Base-by-base conservation (phyloP, 2,329 filamentous ascomycete species). In the Aspergillus arachidicola region DNA sequence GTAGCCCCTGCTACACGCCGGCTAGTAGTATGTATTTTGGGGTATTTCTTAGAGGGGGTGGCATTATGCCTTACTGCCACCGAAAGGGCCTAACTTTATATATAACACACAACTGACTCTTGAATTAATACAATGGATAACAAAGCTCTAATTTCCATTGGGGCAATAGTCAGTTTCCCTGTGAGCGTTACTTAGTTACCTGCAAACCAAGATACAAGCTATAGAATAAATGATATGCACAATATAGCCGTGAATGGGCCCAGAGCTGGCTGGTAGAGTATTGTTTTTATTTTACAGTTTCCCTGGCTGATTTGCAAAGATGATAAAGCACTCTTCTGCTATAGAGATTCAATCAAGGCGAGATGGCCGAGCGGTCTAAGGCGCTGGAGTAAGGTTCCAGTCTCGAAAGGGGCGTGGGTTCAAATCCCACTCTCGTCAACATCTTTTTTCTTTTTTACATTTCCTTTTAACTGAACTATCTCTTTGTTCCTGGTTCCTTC, bases 381-480 rank as follows among this genome's bases (percentile, higher is more conserved):
- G 51, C 51, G 34, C 51, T 55, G 51, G 51, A 55, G 51, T 55
- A 55, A 55, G 51, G 51, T 55, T 55, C 51, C 51, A 55, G 51
- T 55, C 51, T 55, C 51, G 51, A 55, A 55, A 55, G 51, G 51
- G 51, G 51, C 51, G 51, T 55, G 51, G 51, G 51, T 55, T 55
- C 51, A 55, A 55, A 55, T 55, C 51, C 51, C 51, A 55, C 51
- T 55, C 51, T 55, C 51, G 51, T 55, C 51, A 55, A 26, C 51
- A 55, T 55, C 32, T 55, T 55, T 54, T 54, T 54, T 36, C 3
- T 36, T 30, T 30, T 28, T n/a, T 6, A 3, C 1, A 1, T 48
- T 48, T 14, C 6, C 2, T 14, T 14, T 3, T 3, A 28, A 6
- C 26, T 1, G 6, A 28, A 28, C 26, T 28, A 28, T 26, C 19